Evolutionary conservation across 2,329 filamentous ascomycete species (phyloP), one percentile per base, ranked within the genome.

Genomic region (Aureobasidium vineae): DNA sequence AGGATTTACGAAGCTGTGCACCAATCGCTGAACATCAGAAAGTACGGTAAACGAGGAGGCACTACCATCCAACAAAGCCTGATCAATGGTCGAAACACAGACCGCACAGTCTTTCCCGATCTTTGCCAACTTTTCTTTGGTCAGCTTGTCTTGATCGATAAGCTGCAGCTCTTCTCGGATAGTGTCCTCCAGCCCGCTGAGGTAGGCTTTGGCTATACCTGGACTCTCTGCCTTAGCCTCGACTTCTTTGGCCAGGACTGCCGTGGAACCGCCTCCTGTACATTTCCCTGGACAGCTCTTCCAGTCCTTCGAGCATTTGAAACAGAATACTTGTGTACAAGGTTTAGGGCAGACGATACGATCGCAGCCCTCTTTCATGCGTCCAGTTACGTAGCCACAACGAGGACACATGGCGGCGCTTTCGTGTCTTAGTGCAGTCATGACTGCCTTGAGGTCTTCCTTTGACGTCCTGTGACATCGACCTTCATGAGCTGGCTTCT

Each of bases 241-340:
- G 33, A 13, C 13, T 10, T 36, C 38, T n/a, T 41, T 19, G 10
- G 11, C 53, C 33, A 56, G 13, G 8, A 40, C 5, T 19, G n/a
- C 21, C 10, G 21, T 23, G 15, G 53, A 19, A 23, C 52, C 49
- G 15, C 28, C 36, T 16, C 53, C 36, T 40, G 41, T 56, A 19
- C 53, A 41, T 15, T 16, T 40, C 4, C 36, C 53, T 28, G n/a
- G 26, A n/a, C 53, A 56, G 1, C 7, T 8, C 15, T 28, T 19
- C 53, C 53, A 56, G 21, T 56, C 36, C 8, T 19, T 41, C 7
- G 53, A 56, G 36, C 53, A 56, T 26, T 56, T 56, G 53, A 56
- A 56, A 23, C 53, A 56, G 16, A 56, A 56, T 1, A 23, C 53
- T 36, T 56, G 53, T 23, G 21, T 41, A n/a, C 53, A 56, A 6